Percentiles rank a stretch among this genome's conserved stretches.
Evolutionary conservation across 306 rosid species (phyloP).

Genomic region (peach (Prunus persica)): Prunus_persica_NCBIv2 NC_034014.1:30141501-30142000

Average conservation of each 20-base stretch:
- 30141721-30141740: constrained; percentile 18
- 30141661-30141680: constrained; percentile 19
- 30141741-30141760: constrained; percentile 13
- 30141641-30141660: constrained; percentile 25
- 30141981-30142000: constrained; percentile 89
- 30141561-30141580: not conserved
- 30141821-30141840: constrained; percentile 44
- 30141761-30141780: constrained; percentile 49
- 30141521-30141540: not conserved
- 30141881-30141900: constrained; percentile 94
- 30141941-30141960: constrained; percentile 86
- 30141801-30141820: constrained; percentile 50
- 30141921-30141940: constrained; percentile 63
- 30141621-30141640: not conserved
- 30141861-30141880: constrained; percentile 70
- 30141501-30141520: no score
- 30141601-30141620: not conserved
- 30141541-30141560: not conserved
- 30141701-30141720: not conserved
- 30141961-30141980: constrained; percentile 92
- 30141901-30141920: constrained; percentile 76
- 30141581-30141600: constrained; percentile 6
- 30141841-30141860: constrained; percentile 29
- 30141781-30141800: constrained; percentile 59
- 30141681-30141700: constrained; percentile 17